Base-by-base conservation (phyloP, 169 alveolate genomes). In the Plasmodium relictum region DNA sequence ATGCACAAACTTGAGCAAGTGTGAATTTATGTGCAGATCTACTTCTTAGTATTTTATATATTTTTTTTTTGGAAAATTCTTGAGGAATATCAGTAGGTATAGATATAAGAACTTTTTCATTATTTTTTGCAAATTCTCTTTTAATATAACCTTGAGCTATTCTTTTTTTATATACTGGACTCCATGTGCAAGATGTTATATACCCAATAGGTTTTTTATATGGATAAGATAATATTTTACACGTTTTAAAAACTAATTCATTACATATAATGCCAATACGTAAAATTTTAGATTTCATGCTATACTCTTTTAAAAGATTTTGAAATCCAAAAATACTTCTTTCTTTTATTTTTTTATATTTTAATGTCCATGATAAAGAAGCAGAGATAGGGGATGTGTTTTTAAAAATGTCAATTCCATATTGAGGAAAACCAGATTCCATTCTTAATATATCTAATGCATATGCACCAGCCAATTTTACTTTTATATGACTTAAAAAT, bases 281-380 rank as follows among this genome's bases (percentile, higher is more conserved):
- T 83, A 68, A 45, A 26, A 68, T 66, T 61, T 83, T 83, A 0
- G 91, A 39, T 48, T 83, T 83, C 61, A 66, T 68, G 44, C 85
- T 83, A 18, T 68, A 83, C 18, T 83, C 91, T 62, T 83, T 86
- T 10, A 73, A 68, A 18, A 94, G 18, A 50, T 87, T 86, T 56
- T 88, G 62, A 45, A 72, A 86, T 45, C 96, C 96, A 86, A 94
- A 94, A 22, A 94, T 44, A 22, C 72, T 61, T 56, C 88, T 73
- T 20, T 62, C 76, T 62, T 94, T 68, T 42, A 94, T 58, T 78
- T 92, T 94, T 52, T 92, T 61, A 54, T 74, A 78, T 78, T 94
- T 93, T 52, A 94, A 83, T 20, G 93, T 86, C 96, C 96, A 94
- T 74, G 94, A 74, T 22, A 94, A 88, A 0, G 96, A 73, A 18